phyloP scores from a whole-genome alignment of 768 basidiomycete genomes.

The Phanerodontia chrysosporium region DNA sequence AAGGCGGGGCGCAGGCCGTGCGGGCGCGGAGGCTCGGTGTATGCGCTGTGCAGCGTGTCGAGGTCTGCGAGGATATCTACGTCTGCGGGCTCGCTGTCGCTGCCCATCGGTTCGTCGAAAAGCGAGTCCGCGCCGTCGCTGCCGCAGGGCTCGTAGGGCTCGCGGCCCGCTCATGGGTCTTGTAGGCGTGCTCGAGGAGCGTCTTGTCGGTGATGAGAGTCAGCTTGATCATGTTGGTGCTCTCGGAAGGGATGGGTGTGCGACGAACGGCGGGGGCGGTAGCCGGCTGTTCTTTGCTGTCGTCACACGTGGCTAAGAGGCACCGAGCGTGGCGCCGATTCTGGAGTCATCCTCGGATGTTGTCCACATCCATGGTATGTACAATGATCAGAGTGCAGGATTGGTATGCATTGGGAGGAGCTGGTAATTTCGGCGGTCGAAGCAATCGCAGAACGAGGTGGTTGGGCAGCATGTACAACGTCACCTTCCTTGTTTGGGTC shows the following conservation, averaged over 20 bases:
- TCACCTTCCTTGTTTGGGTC: neutral
- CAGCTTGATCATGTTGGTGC: neutral
- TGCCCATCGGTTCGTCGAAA: slow-evolving; percentile 35
- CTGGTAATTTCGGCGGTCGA: no score
- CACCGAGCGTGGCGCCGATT: neutral
- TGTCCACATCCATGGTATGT: no score
- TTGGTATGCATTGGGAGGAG: no score
- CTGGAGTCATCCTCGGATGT: no score
- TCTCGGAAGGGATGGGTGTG: neutral
- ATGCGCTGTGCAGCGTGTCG: neutral
- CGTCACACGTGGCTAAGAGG: neutral
- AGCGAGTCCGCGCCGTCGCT: no score
- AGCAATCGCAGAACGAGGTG: neutral
- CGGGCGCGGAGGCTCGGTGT: neutral
- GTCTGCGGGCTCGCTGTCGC: neutral
- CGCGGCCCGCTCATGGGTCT: slow-evolving; percentile 4
- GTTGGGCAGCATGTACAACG: neutral
- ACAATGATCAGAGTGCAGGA: no score
- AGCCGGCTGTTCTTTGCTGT: neutral
- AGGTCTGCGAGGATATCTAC: neutral
- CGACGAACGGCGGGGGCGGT: neutral
- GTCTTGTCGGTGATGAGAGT: slow-evolving; percentile 4
- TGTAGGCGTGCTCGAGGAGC: neutral
- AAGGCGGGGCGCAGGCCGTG: slow-evolving; percentile 19
- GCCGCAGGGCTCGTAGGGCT: no score